Evolutionary conservation across 495 filamentous ascomycete genomes (phyloP), one percentile per base, ranked within the genome.

Genomic region (Xylaria grammica): DNA sequence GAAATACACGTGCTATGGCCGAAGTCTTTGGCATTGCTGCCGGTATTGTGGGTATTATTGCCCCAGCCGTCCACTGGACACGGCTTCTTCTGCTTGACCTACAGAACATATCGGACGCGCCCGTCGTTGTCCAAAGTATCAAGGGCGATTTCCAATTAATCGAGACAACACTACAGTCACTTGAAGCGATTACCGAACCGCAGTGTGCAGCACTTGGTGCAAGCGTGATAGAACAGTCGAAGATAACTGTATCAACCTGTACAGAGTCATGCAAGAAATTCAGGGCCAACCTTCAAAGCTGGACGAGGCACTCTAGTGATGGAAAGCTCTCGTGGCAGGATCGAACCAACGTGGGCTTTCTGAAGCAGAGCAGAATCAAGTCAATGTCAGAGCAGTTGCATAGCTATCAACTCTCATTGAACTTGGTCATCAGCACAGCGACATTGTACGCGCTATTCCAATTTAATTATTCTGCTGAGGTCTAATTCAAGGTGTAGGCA

Each of bases 1-100:
- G n/a, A n/a, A n/a, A n/a, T 36, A 5, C 48, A 24, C 71, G 42
- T 72, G 70, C 38, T 69, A 79, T 79, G 72, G 24, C 67, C 27
- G 76, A 82, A 56, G 74, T 75, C 52, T 64, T 82, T 19, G 77
- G 77, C 48, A 58, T 77, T 62, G 62, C 74, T 46, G 75, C 77
- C 10, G 68, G 73, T 59, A 56, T 76, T 40, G 69, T 77, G 1
- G 72, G 79, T 40, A 69, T 80, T 56, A 66, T 72, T 66, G 70
- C 65, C 24, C 75, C 76, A 61, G 75, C 76, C 53, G 65, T 78
- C 44, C 77, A 81, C 42, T 68, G 67, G 50, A 72, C 72, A 56
- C 70, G 70, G 38, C 66, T 79, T 27, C 73, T 80, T 34, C 60
- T 73, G 49, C 66, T 67, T 24, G 79, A 80, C 66, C 60, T 82